Evolutionary conservation across 1,284 basidiomycete species (phyloP), one percentile per base, ranked within the genome.

Genomic region (Pseudozyma sp.): DNA sequence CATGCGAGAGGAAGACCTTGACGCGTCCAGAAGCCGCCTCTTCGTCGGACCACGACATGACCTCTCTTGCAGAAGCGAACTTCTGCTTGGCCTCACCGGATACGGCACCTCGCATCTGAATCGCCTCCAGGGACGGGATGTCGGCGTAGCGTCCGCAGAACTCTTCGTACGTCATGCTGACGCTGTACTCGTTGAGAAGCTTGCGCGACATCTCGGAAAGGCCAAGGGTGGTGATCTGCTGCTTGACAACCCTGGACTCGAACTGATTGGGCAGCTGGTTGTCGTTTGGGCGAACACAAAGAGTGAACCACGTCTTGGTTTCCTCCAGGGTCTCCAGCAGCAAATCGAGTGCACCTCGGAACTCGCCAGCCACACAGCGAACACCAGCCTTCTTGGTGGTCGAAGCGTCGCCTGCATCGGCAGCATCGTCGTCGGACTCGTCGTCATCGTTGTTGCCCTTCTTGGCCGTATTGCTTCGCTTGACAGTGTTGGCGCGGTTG

Each of bases 211-310:
- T 89, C 86, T 95, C 92, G 2, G 91, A 87, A 67, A 98, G 79
- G 0, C 94, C 93, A 39, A 92, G 85, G 59, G 92, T 92, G 64
- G 92, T 89, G 57, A 97, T 91, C 86, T 98, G 96, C 0, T 93
- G 92, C 85, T 96, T 97, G 65, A 98, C 91, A 35, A 92, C 91
- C 39, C 94, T 89, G 3, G 93, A 93, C 86, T 99, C 96, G 60
- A 97, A 87, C 85, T 98, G 95, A 83, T 94, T 94, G 35, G 95
- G 93, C 18, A 97, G 87, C 84, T 97, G 94, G 18, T 93, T 92
- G 86, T 97, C 95, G 83, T 98, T 98, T 11, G 95, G 94, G 78
- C 93, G 94, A 73, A 98, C 86, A 82, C 94, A 97, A 86, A 97
- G 92, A 6, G 97, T 89, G 81, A 92, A 92, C 95, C 95, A 98